Evolutionary conservation across 2,329 filamentous ascomycete species (phyloP).

Genomic region (Mariannaea sp.): DNA sequence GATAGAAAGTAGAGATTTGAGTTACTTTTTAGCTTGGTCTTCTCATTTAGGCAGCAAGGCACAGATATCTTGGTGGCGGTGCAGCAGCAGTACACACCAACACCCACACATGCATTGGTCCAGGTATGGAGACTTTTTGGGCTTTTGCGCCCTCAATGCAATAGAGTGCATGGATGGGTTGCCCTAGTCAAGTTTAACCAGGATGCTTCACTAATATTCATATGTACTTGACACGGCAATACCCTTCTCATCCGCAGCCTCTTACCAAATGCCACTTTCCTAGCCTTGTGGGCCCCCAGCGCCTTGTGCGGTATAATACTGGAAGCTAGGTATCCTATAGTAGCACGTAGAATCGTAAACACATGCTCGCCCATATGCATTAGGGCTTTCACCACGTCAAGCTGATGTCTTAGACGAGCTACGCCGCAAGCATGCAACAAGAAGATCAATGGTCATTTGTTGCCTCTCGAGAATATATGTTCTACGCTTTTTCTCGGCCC

Average conservation of each 20-base stretch:
- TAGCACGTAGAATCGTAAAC: not conserved
- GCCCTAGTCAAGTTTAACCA: not conserved
- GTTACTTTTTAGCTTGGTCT: too few relatives aligned
- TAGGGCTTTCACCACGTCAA: slow-evolving; percentile 3
- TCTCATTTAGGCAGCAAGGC: too few relatives aligned
- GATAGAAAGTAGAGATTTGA: too few relatives aligned
- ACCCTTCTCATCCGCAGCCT: not conserved
- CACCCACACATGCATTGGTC: too few relatives aligned
- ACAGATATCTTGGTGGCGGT: too few relatives aligned
- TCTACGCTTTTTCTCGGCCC: not conserved
- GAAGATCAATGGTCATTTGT: slow-evolving; percentile 14
- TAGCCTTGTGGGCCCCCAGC: not conserved
- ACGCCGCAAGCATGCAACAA: slow-evolving; percentile 1
- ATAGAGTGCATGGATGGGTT: not conserved
- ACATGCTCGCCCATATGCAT: not conserved
- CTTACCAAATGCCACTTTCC: not conserved
- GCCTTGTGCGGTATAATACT: not conserved
- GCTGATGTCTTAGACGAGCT: not conserved
- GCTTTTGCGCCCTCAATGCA: not conserved
- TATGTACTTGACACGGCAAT: not conserved
- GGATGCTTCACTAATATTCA: not conserved
- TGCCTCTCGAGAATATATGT: not conserved
- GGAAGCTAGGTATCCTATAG: slow-evolving; percentile 1
- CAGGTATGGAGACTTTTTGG: too few relatives aligned
- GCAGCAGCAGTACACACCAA: too few relatives aligned